phyloP scores from a whole-genome alignment of 805 yeast genomes.

The Candida ulmi region DNA sequence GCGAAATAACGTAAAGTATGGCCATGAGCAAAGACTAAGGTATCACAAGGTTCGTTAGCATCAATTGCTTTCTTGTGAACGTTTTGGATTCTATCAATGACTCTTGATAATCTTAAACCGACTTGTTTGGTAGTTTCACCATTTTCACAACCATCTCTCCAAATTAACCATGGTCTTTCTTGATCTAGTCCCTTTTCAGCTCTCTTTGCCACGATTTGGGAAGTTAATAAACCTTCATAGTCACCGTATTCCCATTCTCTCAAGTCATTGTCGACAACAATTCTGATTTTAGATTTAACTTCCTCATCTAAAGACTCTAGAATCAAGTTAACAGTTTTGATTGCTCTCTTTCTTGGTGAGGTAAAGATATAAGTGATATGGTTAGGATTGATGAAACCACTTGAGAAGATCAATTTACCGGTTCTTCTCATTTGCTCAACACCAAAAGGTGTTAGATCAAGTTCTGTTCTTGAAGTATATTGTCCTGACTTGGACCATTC shows the following conservation, averaged over 20 bases:
- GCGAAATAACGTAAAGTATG: constrained; percentile 88
- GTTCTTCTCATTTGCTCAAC: constrained; percentile 69
- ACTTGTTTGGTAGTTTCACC: constrained; percentile 74
- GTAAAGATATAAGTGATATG: constrained; percentile 60
- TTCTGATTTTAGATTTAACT: constrained; percentile 35
- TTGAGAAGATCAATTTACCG: constrained; percentile 64
- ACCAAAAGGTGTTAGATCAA: constrained; percentile 74
- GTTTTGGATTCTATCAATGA: constrained; percentile 57
- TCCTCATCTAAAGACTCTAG: constrained; percentile 42
- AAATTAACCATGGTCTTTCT: constrained; percentile 64
- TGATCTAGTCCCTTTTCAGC: constrained; percentile 49
- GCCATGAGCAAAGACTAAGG: constrained; percentile 87
- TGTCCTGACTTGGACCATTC: constrained; percentile 96
- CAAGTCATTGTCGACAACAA: constrained; percentile 57
- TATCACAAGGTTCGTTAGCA: constrained; percentile 54
- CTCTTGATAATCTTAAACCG: constrained; percentile 62
- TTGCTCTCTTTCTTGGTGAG: constrained; percentile 81
- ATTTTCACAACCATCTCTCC: constrained; percentile 90
- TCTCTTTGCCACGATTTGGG: constrained; percentile 60
- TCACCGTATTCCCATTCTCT: constrained; percentile 98
- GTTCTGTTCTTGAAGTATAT: constrained; percentile 81
- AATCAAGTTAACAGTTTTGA: constrained; percentile 64
- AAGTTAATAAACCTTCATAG: constrained; percentile 78
- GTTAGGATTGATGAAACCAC: constrained; percentile 57
- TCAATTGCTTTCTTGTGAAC: constrained; percentile 53